Conservation (phyloP, 768 basidiomycete species). For the Lactifluus echinatus region DNA sequence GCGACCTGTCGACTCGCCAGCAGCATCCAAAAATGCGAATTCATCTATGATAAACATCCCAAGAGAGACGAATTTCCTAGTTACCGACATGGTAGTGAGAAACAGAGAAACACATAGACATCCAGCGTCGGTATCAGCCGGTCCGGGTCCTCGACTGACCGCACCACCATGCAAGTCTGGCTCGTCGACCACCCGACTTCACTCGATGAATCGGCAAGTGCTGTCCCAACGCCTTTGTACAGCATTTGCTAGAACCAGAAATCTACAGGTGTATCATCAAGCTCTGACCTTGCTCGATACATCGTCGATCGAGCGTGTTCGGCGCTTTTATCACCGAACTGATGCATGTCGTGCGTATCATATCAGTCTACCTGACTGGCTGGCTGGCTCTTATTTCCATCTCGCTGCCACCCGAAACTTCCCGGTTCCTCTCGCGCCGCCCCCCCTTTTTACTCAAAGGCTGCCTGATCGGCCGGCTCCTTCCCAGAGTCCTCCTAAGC, state of each 20-base stretch:
- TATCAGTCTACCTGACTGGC: no score
- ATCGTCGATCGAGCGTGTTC: slow-evolving; percentile 47
- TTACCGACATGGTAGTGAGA: slow-evolving; percentile 9
- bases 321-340: slow-evolving; percentile 58
- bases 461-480: slow-evolving; percentile 66
- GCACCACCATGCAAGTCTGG: slow-evolving; percentile 9
- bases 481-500: slow-evolving; percentile 55
- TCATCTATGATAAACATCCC: slow-evolving; percentile 91
- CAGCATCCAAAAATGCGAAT: slow-evolving; percentile 52
- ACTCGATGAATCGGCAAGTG: slow-evolving; percentile 14
- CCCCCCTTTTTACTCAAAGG: slow-evolving; percentile 34
- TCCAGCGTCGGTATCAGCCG: background rate
- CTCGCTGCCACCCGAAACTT: no score
- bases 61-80: slow-evolving; percentile 47
- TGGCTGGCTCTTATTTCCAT: no score
- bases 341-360: slow-evolving; percentile 61
- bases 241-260: no score
- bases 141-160: background rate
- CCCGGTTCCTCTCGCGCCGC: no score
- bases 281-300: slow-evolving; percentile 52
- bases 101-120: no score
- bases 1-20: slow-evolving; percentile 43
- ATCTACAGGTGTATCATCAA: slow-evolving; percentile 48
- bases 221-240: background rate
- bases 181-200: slow-evolving; percentile 14